Base-by-base conservation (phyloP, 116 monocot species). In the Cymodocea nodosa region DNA sequence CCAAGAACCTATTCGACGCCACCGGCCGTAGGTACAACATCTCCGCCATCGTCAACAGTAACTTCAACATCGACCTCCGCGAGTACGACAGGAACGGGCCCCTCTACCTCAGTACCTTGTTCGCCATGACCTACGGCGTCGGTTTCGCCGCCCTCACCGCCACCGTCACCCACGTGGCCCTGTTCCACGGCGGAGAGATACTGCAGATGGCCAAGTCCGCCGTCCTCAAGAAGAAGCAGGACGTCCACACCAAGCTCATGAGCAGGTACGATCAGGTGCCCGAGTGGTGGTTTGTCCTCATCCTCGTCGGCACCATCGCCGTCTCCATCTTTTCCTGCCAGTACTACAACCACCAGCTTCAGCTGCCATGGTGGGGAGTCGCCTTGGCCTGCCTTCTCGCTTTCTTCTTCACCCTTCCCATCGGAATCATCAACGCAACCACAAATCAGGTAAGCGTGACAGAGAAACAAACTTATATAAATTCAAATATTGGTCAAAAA, bases 161-260 rank as follows among this genome's bases (percentile, higher is more conserved):
- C 1, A 87, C 80, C 0, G 8, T 87, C 14, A 35, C 30, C n/a
- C 87, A 87, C 71, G 87, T 87, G 23, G 50, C 76, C 15, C 80
- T 87, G n/a, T 87, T 87, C 63, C 83, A 87, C 65, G 87, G 87
- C 65, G 80, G 72, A 78, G 68, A 68, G 6, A 68, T 79, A 60
- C 61, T 59, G 79, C 44, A 36, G 20, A 73, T 59, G 13, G 61
- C 70, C 4, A 70, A 40, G 62, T 63, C 74, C 3, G 52, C 79
- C 14, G 34, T 79, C 14, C 35, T 24, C 51, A 23, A 36, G 34
- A 51, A 20, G 22, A 62, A 50, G 35, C 12, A 14, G 1, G 80
- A 80, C 30, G 63, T 80, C 9, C 80, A 81, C 58, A 76, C 72
- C 18, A 72, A 76, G 36, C 56, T 81, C 5, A 81, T 81, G 80